A percentile compares a stretch with the other conserved stretches of the same genome.
phyloP scores from a whole-genome alignment of 768 basidiomycete species.

The Lyophyllum shimeji region DNA sequence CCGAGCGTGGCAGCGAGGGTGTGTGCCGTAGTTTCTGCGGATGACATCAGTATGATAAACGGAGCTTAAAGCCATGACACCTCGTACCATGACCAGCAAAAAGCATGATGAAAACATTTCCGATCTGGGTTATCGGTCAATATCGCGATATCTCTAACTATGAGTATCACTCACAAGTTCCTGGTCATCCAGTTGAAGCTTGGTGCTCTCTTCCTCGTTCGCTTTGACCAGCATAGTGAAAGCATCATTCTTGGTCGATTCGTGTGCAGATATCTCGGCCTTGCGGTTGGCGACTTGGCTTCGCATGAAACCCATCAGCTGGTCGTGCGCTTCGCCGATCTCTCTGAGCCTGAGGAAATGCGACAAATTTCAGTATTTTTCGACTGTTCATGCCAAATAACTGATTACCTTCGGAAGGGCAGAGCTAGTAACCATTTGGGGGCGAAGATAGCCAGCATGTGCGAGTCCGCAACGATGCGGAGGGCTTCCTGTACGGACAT shows the following conservation, averaged over 20 bases:
- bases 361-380: neutral
- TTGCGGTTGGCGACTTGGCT: conserved; percentile 34
- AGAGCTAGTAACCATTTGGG: conserved; percentile 39
- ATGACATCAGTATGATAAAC: neutral
- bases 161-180: conserved; percentile 33
- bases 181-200: conserved; percentile 37
- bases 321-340: conserved; percentile 27
- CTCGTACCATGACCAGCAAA: conserved; percentile 56
- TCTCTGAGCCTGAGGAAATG: conserved; percentile 24
- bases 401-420: conserved; percentile 32
- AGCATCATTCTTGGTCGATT: conserved; percentile 24
- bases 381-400: neutral
- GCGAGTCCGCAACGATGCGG: conserved; percentile 29
- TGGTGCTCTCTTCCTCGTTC: conserved; percentile 41
- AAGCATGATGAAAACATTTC: conserved; percentile 51
- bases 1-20: conserved; percentile 43
- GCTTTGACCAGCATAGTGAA: conserved; percentile 46
- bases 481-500: conserved; percentile 40
- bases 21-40: conserved; percentile 43
- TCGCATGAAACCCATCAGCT: conserved; percentile 37
- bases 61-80: neutral
- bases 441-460: conserved; percentile 22
- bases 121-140: conserved; percentile 34
- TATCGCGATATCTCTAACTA: neutral
- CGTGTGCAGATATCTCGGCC: conserved; percentile 22